These are phyloP conservation scores for Violaceomyces palustris DNA, from an alignment of 1,284 basidiomycete species.

Conservation along the genomic window DNA sequence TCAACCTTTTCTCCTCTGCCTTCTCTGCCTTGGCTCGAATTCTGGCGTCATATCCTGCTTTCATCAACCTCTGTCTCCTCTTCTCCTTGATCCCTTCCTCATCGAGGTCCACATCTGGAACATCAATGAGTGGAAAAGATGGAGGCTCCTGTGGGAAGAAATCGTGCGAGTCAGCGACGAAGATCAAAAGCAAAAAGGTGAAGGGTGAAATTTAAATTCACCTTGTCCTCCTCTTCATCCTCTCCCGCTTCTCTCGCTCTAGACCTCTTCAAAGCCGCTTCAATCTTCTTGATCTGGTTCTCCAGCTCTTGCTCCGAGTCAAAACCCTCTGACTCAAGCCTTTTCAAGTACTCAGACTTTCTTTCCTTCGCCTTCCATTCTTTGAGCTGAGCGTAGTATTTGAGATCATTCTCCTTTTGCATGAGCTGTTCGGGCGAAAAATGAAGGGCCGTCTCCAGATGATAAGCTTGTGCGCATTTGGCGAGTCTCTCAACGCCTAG, in stretches of 20 bases:
- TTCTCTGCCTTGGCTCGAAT: constrained; percentile 81
- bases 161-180: constrained; percentile 10
- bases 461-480: no score
- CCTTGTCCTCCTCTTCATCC: constrained; percentile 49
- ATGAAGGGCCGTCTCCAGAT: no score
- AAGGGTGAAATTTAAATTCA: no score
- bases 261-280: constrained; percentile 64
- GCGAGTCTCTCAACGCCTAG: no score
- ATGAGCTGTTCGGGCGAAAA: no score
- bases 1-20: constrained; percentile 62
- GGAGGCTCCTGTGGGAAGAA: constrained; percentile 77
- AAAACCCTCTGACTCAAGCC: constrained; percentile 62
- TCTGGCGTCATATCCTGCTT: constrained; percentile 90
- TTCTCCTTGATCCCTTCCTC: constrained; percentile 94
- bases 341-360: constrained; percentile 67
- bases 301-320: constrained; percentile 65
- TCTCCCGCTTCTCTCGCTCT: constrained; percentile 67
- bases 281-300: constrained; percentile 71
- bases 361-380: constrained; percentile 65
- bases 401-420: constrained; percentile 77
- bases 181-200: neutral
- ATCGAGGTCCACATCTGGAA: constrained; percentile 86
- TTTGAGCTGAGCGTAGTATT: constrained; percentile 65
- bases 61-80: constrained; percentile 83
- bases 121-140: constrained; percentile 80